A percentile compares a stretch with the other conserved stretches of the same genome.
Evolutionary conservation across 106 monocot species (phyloP).

Genomic region (Dendrobium chrysotoxum): DNA sequence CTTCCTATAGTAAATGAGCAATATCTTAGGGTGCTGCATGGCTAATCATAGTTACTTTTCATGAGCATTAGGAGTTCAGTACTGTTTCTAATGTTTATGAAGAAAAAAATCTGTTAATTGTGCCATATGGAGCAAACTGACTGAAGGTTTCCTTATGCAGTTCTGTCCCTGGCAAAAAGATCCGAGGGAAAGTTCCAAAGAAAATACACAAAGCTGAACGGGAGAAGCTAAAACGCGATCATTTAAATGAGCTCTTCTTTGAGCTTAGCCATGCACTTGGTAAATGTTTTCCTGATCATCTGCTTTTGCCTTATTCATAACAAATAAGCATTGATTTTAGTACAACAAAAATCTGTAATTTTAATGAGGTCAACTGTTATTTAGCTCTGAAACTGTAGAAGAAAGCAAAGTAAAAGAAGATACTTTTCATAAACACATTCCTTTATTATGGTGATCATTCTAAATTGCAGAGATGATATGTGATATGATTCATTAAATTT

Average conservation of each 20-base stretch:
- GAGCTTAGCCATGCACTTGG: slow-evolving; percentile 63
- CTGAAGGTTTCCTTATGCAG: slow-evolving; percentile 21
- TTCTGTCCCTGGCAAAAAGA: slow-evolving; percentile 40
- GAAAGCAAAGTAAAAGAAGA: no score
- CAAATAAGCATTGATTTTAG: no score
- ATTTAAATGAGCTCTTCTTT: slow-evolving; percentile 69
- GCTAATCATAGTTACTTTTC: no score
- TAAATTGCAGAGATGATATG: no score
- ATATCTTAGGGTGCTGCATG: no score
- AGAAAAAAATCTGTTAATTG: no score
- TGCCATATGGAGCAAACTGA: not conserved
- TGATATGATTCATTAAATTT: not conserved
- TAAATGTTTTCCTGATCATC: slow-evolving; percentile 14
- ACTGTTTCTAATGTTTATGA: no score
- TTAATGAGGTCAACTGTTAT: not conserved
- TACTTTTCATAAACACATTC: no score
- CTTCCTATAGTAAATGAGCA: no score
- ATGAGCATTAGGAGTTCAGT: no score
- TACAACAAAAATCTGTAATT: not conserved
- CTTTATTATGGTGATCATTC: no score
- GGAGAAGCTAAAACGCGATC: slow-evolving; percentile 79
- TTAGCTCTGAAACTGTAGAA: not conserved
- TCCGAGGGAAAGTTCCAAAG: slow-evolving; percentile 46
- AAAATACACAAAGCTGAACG: slow-evolving; percentile 87
- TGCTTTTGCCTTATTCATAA: no score